These are phyloP conservation scores for Heliamphora exappendiculata DNA, from an alignment of 148 eudicot species.

Conservation along the genomic window DNA sequence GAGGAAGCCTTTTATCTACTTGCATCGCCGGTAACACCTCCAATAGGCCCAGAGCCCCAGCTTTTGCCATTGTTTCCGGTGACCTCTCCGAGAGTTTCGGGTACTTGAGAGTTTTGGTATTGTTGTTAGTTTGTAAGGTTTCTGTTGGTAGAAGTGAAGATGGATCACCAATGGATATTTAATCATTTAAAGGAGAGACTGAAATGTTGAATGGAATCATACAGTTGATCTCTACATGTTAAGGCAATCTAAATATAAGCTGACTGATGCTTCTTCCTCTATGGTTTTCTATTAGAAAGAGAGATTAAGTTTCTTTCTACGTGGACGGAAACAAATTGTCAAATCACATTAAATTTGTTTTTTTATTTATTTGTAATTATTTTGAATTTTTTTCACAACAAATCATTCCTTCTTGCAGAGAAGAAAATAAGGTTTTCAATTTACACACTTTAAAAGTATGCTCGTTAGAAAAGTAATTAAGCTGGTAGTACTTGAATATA, in stretches of 20 bases:
- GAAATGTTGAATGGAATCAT: background rate
- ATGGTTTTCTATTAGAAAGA: background rate
- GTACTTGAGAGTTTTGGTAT: background rate
- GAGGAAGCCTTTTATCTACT: conserved; percentile 10
- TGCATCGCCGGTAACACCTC: background rate
- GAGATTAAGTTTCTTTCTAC: too few relatives aligned
- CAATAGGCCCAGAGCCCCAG: conserved; percentile 1
- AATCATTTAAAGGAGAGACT: background rate
- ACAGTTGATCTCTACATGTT: background rate
- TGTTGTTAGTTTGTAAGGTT: background rate
- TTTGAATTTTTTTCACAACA: too few relatives aligned
- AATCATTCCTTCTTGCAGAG: too few relatives aligned
- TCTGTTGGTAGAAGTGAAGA: background rate
- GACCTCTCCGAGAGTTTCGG: conserved; percentile 8
- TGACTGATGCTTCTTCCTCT: background rate
- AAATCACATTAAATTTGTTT: too few relatives aligned
- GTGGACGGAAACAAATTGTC: too few relatives aligned
- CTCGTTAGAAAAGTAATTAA: too few relatives aligned
- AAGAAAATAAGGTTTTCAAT: too few relatives aligned
- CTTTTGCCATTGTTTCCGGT: conserved; percentile 18
- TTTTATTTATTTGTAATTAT: too few relatives aligned
- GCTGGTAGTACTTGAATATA: too few relatives aligned
- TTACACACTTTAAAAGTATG: too few relatives aligned
- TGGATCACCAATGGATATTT: background rate
- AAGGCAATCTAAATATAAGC: background rate